A percentile compares a stretch with the other conserved stretches of the same genome.
phyloP scores from a whole-genome alignment of 2,329 filamentous ascomycete species.

The Trichoderma hamatum region DNA sequence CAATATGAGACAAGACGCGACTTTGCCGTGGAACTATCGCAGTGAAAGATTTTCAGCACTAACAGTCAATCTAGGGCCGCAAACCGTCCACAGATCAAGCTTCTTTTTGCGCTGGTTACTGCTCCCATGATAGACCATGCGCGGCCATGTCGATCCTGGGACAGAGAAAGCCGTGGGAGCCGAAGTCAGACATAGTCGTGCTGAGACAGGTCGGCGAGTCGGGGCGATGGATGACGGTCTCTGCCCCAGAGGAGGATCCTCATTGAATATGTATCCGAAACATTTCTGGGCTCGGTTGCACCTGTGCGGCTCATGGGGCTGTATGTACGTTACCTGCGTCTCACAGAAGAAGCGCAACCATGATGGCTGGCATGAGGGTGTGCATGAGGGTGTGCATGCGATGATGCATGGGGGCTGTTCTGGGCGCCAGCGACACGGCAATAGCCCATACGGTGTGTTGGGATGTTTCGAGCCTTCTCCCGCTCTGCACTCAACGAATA shows the following conservation, averaged over 20 bases:
- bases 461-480: not conserved
- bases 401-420: not conserved
- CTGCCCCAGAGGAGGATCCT: slow-evolving; percentile 31
- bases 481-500: not conserved
- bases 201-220: slow-evolving; percentile 35
- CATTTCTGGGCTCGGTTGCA: slow-evolving; percentile 35
- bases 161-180: slow-evolving; percentile 10
- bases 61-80: not conserved
- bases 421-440: not conserved
- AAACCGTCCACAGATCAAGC: not conserved
- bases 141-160: slow-evolving; percentile 11
- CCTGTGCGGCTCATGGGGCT: slow-evolving; percentile 31
- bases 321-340: slow-evolving; percentile 31
- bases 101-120: not conserved
- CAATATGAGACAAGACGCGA: slow-evolving; percentile 8
- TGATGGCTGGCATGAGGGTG: slow-evolving; percentile 32
- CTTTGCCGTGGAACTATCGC: slow-evolving; percentile 17
- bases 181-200: slow-evolving; percentile 30
- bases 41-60: not conserved
- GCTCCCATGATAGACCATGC: slow-evolving; percentile 1
- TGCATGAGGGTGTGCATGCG: slow-evolving; percentile 33
- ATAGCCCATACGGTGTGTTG: too few relatives aligned
- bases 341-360: slow-evolving; percentile 24
- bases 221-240: slow-evolving; percentile 30
- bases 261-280: slow-evolving; percentile 40